Conservation (phyloP, 2,329 filamentous ascomycete species). For the Xylaria sp. region DNA sequence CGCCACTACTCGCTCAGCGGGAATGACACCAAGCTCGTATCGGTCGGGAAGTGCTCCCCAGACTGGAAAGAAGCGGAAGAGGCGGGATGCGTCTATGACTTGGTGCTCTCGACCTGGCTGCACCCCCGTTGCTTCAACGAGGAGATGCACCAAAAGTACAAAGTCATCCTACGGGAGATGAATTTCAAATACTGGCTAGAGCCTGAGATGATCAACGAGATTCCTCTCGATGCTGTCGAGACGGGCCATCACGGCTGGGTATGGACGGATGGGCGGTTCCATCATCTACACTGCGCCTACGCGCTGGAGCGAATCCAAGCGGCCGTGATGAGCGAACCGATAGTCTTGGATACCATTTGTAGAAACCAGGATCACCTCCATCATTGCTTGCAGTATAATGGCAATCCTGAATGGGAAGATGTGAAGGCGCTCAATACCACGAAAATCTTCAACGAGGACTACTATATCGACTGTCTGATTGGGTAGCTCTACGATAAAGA, state of each 20-base stretch:
- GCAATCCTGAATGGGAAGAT: constrained; percentile 20
- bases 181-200: constrained; percentile 25
- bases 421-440: constrained; percentile 27
- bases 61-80: constrained; percentile 28
- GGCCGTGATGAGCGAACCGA: constrained; percentile 13
- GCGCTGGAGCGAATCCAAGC: constrained; percentile 22
- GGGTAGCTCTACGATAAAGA: background rate
- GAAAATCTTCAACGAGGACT: constrained; percentile 24
- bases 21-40: constrained; percentile 15
- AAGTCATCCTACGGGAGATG: constrained; percentile 20
- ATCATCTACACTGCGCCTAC: constrained; percentile 27
- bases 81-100: constrained; percentile 24
- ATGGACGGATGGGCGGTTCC: constrained; percentile 21
- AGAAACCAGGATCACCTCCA: constrained; percentile 24
- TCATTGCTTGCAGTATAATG: constrained; percentile 21
- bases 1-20: constrained; percentile 4
- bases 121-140: constrained; percentile 25
- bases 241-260: constrained; percentile 22
- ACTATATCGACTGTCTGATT: constrained; percentile 18
- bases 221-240: constrained; percentile 23
- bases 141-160: constrained; percentile 24
- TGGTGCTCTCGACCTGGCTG: constrained; percentile 27
- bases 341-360: constrained; percentile 23
- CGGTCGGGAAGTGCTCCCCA: constrained; percentile 22
- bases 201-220: constrained; percentile 28